Conservation (phyloP, 2,329 filamentous ascomycete genomes). For the Fonsecaea pedrosoi region DNA sequence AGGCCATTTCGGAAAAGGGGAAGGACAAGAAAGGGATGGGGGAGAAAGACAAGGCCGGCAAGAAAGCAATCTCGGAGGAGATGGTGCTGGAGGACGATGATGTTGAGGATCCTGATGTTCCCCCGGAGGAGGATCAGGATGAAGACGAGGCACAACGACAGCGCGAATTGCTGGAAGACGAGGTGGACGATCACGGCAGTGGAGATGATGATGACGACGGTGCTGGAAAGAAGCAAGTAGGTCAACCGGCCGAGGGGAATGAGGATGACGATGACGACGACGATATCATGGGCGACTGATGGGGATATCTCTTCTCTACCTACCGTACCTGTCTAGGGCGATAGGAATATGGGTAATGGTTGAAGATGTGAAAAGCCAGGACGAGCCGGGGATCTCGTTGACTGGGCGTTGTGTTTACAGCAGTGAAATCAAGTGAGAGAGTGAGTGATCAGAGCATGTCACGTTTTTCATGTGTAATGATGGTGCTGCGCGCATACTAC, state of each 20-base stretch:
- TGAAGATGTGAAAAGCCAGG: no score
- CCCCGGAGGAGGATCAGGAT: slow-evolving; percentile 36
- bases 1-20: slow-evolving; percentile 31
- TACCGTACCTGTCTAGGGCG: no score
- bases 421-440: no score
- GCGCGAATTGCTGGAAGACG: slow-evolving; percentile 32
- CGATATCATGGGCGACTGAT: slow-evolving; percentile 41
- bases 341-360: no score
- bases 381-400: neutral
- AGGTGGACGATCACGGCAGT: slow-evolving; percentile 21
- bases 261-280: slow-evolving; percentile 32
- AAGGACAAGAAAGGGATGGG: slow-evolving; percentile 30
- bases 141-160: slow-evolving; percentile 35
- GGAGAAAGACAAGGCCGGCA: slow-evolving; percentile 18
- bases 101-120: slow-evolving; percentile 35
- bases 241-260: slow-evolving; percentile 6
- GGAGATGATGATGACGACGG: slow-evolving; percentile 20
- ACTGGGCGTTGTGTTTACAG: no score
- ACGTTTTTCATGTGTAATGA: no score
- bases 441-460: no score
- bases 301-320: neutral
- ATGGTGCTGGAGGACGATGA: slow-evolving; percentile 39
- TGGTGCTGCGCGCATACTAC: no score
- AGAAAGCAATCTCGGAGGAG: slow-evolving; percentile 32
- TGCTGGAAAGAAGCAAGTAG: slow-evolving; percentile 9